A percentile compares a stretch with the other conserved stretches of the same genome.
phyloP scores from a whole-genome alignment of 1,139 yeast genomes.

The Pichia sp. region DNA sequence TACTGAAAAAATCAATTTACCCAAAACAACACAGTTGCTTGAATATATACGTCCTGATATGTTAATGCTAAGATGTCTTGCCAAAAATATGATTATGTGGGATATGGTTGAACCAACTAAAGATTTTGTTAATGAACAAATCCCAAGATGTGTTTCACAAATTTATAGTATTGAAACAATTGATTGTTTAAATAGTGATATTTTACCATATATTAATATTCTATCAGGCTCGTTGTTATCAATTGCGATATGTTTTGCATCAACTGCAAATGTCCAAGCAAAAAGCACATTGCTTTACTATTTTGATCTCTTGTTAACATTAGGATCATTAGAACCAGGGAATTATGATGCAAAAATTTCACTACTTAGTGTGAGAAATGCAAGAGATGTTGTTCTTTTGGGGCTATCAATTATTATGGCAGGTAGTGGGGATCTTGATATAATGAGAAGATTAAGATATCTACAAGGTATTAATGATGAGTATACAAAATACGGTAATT shows the following conservation, averaged over 20 bases:
- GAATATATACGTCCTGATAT: constrained; percentile 81
- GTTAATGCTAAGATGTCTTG: constrained; percentile 60
- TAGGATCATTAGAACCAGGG: constrained; percentile 41
- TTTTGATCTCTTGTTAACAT: constrained; percentile 55
- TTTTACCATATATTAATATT: constrained; percentile 57
- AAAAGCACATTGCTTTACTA: constrained; percentile 53
- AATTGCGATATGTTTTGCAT: constrained; percentile 71
- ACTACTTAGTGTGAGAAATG: constrained; percentile 47
- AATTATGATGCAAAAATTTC: constrained; percentile 61
- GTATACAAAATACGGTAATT: constrained; percentile 57
- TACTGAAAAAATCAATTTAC: constrained; percentile 60
- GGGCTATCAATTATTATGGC: constrained; percentile 76
- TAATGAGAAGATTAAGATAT: constrained; percentile 64
- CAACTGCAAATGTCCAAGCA: constrained; percentile 52
- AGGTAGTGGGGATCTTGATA: constrained; percentile 82
- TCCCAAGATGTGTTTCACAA: constrained; percentile 37
- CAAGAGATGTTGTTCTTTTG: constrained; percentile 56
- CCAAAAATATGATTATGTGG: constrained; percentile 77
- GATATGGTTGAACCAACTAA: constrained; percentile 44
- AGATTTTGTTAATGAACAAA: constrained; percentile 56
- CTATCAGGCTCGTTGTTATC: constrained; percentile 74
- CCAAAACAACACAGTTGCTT: constrained; percentile 52
- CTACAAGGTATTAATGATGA: constrained; percentile 53
- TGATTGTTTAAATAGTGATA: constrained; percentile 48
- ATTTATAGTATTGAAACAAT: constrained; percentile 24